Conservation (phyloP, 2,329 filamentous ascomycete species). For the Botrytis elliptica region DNA sequence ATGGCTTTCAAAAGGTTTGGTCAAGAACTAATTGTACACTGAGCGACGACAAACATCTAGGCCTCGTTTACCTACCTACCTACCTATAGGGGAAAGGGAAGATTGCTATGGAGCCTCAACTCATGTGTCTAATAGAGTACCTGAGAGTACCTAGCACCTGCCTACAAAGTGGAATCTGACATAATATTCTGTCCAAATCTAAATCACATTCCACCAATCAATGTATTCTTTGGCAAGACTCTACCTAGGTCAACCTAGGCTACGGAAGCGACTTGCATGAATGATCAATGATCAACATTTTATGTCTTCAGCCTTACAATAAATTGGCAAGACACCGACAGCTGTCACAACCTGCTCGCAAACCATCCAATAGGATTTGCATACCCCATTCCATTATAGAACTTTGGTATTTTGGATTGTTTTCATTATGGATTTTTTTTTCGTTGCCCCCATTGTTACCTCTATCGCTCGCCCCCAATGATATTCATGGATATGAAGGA, state of each 20-base stretch:
- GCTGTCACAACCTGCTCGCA: constrained; percentile 12
- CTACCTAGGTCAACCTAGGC: background rate
- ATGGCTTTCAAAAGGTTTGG: background rate
- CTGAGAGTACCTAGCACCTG: background rate
- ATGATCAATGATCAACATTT: background rate
- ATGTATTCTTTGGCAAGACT: background rate
- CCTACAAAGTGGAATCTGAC: constrained; percentile 2
- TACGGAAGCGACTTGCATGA: constrained; percentile 4
- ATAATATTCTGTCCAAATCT: constrained; percentile 8
- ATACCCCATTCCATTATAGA: background rate
- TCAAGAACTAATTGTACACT: background rate
- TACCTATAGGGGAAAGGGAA: background rate
- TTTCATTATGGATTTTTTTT: background rate
- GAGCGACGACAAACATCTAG: background rate
- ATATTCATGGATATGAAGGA: constrained; percentile 10
- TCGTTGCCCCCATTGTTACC: background rate
- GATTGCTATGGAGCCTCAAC: constrained; percentile 12
- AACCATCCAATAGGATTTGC: constrained; percentile 2
- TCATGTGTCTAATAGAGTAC: background rate
- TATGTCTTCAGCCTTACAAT: constrained; percentile 8
- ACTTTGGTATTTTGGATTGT: background rate
- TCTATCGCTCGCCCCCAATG: constrained; percentile 14
- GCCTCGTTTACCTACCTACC: constrained; percentile 1
- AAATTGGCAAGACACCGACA: background rate
- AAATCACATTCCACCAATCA: background rate